Evolutionary conservation across 257 asterid species (phyloP).

Genomic region (Scutellaria minor): DNA sequence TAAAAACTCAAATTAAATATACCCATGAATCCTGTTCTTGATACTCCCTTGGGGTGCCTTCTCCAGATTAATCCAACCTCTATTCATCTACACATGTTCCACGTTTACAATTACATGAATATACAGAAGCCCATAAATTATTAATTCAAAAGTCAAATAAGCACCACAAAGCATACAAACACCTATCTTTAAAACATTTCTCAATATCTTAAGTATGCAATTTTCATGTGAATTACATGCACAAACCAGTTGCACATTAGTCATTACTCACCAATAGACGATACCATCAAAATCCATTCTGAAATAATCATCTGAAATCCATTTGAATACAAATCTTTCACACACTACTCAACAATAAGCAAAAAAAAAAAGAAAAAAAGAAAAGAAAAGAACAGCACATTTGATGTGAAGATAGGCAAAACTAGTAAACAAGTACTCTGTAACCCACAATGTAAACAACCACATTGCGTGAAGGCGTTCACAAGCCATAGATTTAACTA

Average conservation of each 20-base stretch:
- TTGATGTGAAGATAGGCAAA: neutral
- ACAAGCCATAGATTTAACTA: no score
- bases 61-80: conserved; percentile 82
- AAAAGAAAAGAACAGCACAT: neutral
- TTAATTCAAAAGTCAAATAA: conserved; percentile 8
- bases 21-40: conserved; percentile 90
- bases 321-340: conserved; percentile 20
- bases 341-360: conserved; percentile 1
- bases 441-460: neutral
- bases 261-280: neutral
- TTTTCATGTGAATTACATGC: neutral
- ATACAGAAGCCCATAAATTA: conserved; percentile 23
- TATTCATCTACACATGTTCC: conserved; percentile 72
- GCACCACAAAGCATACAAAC: neutral
- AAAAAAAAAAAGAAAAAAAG: neutral
- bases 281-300: neutral
- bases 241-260: neutral
- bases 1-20: conserved; percentile 27
- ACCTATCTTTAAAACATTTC: conserved; percentile 4
- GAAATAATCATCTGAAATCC: neutral
- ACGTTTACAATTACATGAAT: conserved; percentile 31
- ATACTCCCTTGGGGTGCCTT: conserved; percentile 81
- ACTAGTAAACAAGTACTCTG: neutral
- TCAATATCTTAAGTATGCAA: neutral
- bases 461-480: no score